Conservation (phyloP, 768 basidiomycete species). For the Tricholomella constricta region DNA sequence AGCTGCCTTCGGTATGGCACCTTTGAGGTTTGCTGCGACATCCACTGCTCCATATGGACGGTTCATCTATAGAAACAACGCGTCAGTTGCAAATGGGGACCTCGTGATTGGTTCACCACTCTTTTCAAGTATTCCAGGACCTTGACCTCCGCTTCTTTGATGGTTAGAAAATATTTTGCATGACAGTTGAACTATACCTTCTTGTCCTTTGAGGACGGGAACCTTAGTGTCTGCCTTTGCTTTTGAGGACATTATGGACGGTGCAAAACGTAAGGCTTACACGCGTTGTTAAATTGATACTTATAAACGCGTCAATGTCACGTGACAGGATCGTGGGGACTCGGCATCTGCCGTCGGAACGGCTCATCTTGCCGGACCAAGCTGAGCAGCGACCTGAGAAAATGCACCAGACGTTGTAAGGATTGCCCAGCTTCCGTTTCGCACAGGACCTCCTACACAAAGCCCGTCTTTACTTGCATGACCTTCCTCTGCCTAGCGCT, state of each 20-base stretch:
- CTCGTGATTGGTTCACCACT: conserved; percentile 36
- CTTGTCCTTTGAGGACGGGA: conserved; percentile 69
- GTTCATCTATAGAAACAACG: conserved; percentile 64
- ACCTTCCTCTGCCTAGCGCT: conserved; percentile 24
- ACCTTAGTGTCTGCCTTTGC: conserved; percentile 57
- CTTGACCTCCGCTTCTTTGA: conserved; percentile 64
- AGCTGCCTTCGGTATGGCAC: conserved; percentile 79
- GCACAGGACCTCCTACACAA: background rate
- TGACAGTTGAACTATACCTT: conserved; percentile 40
- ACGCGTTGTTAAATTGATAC: no score
- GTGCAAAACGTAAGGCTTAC: background rate
- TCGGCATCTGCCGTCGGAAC: conserved; percentile 12
- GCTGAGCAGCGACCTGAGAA: background rate
- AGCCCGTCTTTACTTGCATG: conserved; percentile 31
- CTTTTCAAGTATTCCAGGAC: conserved; percentile 79
- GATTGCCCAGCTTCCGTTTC: conserved; percentile 1
- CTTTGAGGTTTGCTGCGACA: conserved; percentile 88
- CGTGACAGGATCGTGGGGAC: background rate
- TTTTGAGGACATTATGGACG: conserved; percentile 48
- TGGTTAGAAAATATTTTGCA: background rate
- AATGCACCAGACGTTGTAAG: background rate
- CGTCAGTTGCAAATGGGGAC: conserved; percentile 7
- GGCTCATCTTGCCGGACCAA: conserved; percentile 9
- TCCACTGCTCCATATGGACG: conserved; percentile 94
- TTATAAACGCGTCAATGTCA: conserved; percentile 1